Percentiles rank a stretch among this genome's conserved stretches.
These are phyloP conservation scores for Tetrahymena malaccensis DNA, from an alignment of 73 alveolate species.

Conservation along the genomic window DNA sequence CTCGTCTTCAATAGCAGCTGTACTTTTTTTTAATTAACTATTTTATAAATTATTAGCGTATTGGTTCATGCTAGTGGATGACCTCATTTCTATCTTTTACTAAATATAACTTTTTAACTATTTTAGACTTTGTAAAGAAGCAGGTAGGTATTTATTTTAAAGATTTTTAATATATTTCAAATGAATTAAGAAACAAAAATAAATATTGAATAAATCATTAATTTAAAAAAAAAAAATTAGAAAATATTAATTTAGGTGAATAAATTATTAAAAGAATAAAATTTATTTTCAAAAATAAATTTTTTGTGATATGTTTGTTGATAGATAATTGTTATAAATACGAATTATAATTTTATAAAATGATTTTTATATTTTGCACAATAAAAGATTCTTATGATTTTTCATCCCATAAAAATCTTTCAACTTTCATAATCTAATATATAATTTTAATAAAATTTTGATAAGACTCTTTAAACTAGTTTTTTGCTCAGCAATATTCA, in stretches of 20 bases:
- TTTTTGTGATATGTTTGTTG: neutral
- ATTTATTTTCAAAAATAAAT: too few relatives aligned
- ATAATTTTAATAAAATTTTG: neutral
- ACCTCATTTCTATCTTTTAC: neutral
- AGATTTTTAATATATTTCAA: neutral
- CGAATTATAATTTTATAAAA: neutral
- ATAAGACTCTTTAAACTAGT: too few relatives aligned
- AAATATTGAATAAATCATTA: too few relatives aligned
- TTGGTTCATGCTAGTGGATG: neutral
- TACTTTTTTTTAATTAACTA: neutral
- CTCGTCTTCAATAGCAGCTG: neutral
- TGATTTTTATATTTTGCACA: neutral
- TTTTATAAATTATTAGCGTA: neutral
- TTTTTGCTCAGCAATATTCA: neutral
- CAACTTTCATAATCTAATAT: too few relatives aligned
- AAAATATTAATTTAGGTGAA: too few relatives aligned
- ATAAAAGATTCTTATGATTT: too few relatives aligned
- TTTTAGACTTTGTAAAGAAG: neutral
- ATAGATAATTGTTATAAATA: neutral
- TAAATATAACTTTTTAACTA: neutral
- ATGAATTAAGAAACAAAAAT: neutral
- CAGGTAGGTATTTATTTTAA: neutral
- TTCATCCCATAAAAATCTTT: neutral
- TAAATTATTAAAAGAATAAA: too few relatives aligned
- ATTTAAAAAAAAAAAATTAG: too few relatives aligned